phyloP scores from a whole-genome alignment of 2,329 filamentous ascomycete species.

The Aschersonia sp. region DNA sequence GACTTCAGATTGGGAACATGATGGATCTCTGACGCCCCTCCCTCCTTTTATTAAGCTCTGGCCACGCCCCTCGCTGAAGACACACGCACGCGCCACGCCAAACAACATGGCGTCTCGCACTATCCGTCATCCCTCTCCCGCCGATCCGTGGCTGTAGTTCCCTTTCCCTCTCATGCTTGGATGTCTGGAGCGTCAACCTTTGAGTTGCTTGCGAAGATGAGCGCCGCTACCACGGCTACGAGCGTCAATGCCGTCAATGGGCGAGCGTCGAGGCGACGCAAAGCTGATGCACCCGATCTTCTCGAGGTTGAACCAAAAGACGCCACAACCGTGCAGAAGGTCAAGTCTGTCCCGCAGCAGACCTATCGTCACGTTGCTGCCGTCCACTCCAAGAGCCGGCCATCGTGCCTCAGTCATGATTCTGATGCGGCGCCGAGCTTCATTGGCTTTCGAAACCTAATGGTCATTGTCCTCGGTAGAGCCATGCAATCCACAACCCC shows the following conservation, averaged over 20 bases:
- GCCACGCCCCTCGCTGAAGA: neutral
- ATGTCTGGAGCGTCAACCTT: too few species aligned
- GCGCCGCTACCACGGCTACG: conserved; percentile 23
- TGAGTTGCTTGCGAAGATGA: conserved; percentile 15
- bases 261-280: conserved; percentile 7
- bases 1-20: neutral
- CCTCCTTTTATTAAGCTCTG: too few species aligned
- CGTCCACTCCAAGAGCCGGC: conserved; percentile 56
- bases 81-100: neutral
- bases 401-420: conserved; percentile 81
- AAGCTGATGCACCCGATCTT: neutral
- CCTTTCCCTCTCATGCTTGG: neutral
- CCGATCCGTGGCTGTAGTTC: neutral
- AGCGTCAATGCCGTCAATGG: conserved; percentile 16
- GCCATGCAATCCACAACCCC: conserved; percentile 8
- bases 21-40: too few species aligned
- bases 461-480: conserved; percentile 79
- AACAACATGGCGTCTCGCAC: neutral
- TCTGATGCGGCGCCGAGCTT: conserved; percentile 65
- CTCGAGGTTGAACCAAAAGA: conserved; percentile 10
- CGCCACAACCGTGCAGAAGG: conserved; percentile 10
- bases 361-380: conserved; percentile 91
- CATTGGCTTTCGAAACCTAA: conserved; percentile 86
- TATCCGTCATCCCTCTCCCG: neutral
- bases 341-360: conserved; percentile 16